These are phyloP conservation scores for Aaosphaeria arxii DNA, from an alignment of 2,329 filamentous ascomycete species.

Conservation along the genomic window DNA sequence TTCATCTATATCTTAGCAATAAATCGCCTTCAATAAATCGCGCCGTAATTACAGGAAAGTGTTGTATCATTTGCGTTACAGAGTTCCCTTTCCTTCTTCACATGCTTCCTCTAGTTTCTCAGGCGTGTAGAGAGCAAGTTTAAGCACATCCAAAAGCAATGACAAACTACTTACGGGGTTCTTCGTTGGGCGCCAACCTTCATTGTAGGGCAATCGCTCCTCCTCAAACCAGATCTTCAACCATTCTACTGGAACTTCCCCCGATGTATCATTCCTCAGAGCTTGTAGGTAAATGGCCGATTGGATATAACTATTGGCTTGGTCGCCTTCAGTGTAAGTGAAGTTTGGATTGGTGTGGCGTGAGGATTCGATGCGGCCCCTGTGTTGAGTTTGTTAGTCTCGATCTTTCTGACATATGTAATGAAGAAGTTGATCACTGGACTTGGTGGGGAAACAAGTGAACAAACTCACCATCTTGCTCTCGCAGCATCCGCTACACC, in stretches of 20 bases:
- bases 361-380: constrained; percentile 13
- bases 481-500: constrained; percentile 2
- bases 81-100: background rate
- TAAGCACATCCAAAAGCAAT: background rate
- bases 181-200: constrained; percentile 17
- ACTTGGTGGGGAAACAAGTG: background rate
- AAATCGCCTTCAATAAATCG: too few species aligned
- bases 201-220: constrained; percentile 17
- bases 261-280: constrained; percentile 11
- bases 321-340: constrained; percentile 8
- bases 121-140: background rate
- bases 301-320: constrained; percentile 18
- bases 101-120: background rate
- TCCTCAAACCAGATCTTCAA: constrained; percentile 23
- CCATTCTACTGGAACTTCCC: constrained; percentile 11
- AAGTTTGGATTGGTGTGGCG: constrained; percentile 13
- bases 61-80: too few species aligned
- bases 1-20: too few species aligned
- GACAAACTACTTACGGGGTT: background rate
- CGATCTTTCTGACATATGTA: background rate
- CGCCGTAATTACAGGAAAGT: too few species aligned
- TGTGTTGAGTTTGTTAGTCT: background rate
- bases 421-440: background rate
- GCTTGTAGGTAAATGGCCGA: constrained; percentile 14
- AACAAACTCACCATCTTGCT: constrained; percentile 7